Conservation (phyloP, 2,329 filamentous ascomycete genomes). For the Sporothrix variecibatus region DNA sequence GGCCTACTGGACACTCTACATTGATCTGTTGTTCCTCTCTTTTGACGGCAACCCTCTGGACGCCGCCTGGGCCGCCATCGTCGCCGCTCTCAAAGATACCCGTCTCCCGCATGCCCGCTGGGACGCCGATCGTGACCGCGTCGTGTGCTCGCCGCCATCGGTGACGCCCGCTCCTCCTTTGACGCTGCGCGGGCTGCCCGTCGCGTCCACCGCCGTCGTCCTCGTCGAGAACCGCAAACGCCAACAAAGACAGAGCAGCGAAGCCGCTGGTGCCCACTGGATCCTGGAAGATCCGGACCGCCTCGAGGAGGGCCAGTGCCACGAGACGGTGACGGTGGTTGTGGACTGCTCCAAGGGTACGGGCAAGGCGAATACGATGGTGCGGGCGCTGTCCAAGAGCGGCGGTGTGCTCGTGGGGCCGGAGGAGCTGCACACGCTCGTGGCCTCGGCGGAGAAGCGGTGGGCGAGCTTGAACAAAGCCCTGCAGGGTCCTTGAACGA, state of each 20-base stretch:
- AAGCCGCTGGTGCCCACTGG: slow-evolving; percentile 59
- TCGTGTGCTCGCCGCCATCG: slow-evolving; percentile 66
- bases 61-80: slow-evolving; percentile 79
- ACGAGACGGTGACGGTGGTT: slow-evolving; percentile 79
- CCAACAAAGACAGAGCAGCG: slow-evolving; percentile 46
- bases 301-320: slow-evolving; percentile 82
- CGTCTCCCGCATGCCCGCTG: slow-evolving; percentile 77
- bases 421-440: slow-evolving; percentile 61
- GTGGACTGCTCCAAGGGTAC: slow-evolving; percentile 58
- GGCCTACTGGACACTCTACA: slow-evolving; percentile 93
- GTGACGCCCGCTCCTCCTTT: slow-evolving; percentile 49
- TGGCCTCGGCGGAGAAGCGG: slow-evolving; percentile 60
- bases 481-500: slow-evolving; percentile 31
- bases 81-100: slow-evolving; percentile 79
- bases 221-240: slow-evolving; percentile 61
- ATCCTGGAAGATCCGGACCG: slow-evolving; percentile 84
- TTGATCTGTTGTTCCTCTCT: slow-evolving; percentile 92
- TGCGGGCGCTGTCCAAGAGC: slow-evolving; percentile 77
- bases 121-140: slow-evolving; percentile 76
- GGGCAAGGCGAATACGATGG: slow-evolving; percentile 43
- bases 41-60: slow-evolving; percentile 92
- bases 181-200: slow-evolving; percentile 64
- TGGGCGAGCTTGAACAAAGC: slow-evolving; percentile 61
- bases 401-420: slow-evolving; percentile 73
- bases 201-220: slow-evolving; percentile 76